Conservation (phyloP, 2,329 filamentous ascomycete genomes). For the Acarospora socialis region DNA sequence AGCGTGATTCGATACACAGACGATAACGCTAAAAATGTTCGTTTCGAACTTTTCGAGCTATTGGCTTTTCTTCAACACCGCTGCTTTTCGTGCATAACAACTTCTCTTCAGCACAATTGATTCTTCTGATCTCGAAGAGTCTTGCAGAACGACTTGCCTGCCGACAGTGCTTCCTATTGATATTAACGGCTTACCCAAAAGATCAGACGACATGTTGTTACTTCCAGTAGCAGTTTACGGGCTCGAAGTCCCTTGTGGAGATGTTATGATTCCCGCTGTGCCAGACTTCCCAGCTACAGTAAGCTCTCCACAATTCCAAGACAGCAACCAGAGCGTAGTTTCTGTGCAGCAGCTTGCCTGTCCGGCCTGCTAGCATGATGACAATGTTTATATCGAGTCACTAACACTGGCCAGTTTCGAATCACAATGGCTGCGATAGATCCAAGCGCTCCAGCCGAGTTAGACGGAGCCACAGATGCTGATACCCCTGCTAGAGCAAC, state of each 20-base stretch:
- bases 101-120: too few relatives aligned
- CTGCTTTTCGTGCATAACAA: too few relatives aligned
- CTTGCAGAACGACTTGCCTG: too few relatives aligned
- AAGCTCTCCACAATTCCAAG: slow-evolving; percentile 29
- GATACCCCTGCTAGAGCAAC: slow-evolving; percentile 61
- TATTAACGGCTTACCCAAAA: too few relatives aligned
- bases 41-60: too few relatives aligned
- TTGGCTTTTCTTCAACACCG: too few relatives aligned
- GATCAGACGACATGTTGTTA: too few relatives aligned
- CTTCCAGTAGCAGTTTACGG: slow-evolving; percentile 72
- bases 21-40: too few relatives aligned
- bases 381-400: slow-evolving; percentile 4
- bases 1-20: too few relatives aligned
- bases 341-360: too few relatives aligned
- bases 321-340: slow-evolving; percentile 17
- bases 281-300: slow-evolving; percentile 73
- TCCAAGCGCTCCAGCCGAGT: slow-evolving; percentile 60
- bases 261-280: slow-evolving; percentile 65
- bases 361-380: background rate
- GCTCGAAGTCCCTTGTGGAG: slow-evolving; percentile 76
- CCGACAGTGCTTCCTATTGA: too few relatives aligned
- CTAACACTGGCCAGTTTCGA: slow-evolving; percentile 51
- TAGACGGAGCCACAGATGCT: slow-evolving; percentile 47
- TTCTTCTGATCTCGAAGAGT: too few relatives aligned
- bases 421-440: slow-evolving; percentile 98